Percentiles rank a stretch among this genome's conserved stretches.
Evolutionary conservation across 345 rosid species (phyloP).

Genomic region (Lumnitzera racemosa): DNA sequence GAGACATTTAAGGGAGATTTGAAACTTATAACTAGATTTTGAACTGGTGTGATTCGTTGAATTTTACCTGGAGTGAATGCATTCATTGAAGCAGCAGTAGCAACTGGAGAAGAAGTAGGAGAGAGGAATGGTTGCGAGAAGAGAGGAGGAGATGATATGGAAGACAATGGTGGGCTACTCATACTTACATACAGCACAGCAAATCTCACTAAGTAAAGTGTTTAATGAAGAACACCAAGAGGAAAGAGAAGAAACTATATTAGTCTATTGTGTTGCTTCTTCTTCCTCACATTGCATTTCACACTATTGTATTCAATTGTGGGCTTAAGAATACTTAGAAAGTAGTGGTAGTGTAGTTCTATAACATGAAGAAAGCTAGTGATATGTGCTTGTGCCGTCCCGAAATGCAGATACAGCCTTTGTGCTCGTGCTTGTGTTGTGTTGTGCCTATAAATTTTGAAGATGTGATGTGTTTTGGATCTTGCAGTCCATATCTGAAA

Average conservation of each 20-base stretch:
- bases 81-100: neutral
- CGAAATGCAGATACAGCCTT: too few species aligned
- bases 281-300: neutral
- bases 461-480: neutral
- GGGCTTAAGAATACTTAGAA: too few species aligned
- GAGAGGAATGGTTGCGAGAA: neutral
- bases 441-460: too few species aligned
- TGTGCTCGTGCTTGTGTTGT: neutral
- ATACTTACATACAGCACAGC: neutral
- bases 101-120: conserved; percentile 1
- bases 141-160: conserved; percentile 4
- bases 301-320: neutral
- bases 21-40: neutral
- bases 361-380: conserved; percentile 3
- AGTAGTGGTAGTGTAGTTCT: neutral
- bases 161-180: conserved; percentile 6
- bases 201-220: neutral
- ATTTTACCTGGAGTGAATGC: neutral
- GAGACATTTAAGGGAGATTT: neutral
- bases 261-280: too few species aligned
- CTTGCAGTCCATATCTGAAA: neutral
- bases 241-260: conserved; percentile 2
- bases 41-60: neutral
- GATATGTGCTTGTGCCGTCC: neutral
- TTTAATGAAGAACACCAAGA: conserved; percentile 1